Conservation (phyloP, 129 eudicot genomes). For the Escallonia rubra region DNA sequence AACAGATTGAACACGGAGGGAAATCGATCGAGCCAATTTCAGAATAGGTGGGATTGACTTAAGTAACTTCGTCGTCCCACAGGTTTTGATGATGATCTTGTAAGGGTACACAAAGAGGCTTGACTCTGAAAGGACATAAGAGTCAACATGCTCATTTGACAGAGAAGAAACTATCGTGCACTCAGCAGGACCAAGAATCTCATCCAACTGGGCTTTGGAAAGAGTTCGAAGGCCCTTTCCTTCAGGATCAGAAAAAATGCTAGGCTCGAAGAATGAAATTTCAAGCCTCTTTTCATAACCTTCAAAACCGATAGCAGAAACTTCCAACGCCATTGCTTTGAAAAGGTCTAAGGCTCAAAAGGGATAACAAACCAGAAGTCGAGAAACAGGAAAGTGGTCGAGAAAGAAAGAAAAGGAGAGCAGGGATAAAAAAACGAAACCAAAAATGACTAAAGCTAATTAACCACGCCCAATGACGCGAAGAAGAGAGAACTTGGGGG, state of each 20-base stretch:
- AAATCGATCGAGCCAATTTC: slow-evolving; percentile 50
- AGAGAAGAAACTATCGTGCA: slow-evolving; percentile 87
- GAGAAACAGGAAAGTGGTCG: slow-evolving; percentile 18
- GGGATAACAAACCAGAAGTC: slow-evolving; percentile 10
- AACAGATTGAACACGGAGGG: slow-evolving; percentile 72
- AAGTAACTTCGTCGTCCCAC: slow-evolving; percentile 95
- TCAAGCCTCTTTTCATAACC: slow-evolving; percentile 98
- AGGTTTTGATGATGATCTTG: slow-evolving; percentile 89
- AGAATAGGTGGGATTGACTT: slow-evolving; percentile 70
- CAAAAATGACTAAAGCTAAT: slow-evolving; percentile 33
- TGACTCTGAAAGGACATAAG: slow-evolving; percentile 88
- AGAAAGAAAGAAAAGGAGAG: slow-evolving; percentile 64
- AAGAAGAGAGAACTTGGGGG: slow-evolving; percentile 1
- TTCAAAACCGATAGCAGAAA: slow-evolving; percentile 94
- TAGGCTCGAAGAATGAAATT: slow-evolving; percentile 73
- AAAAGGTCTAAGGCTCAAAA: neutral
- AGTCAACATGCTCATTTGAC: slow-evolving; percentile 67
- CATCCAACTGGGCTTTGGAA: slow-evolving; percentile 72
- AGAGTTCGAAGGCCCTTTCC: slow-evolving; percentile 78
- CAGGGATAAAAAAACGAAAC: slow-evolving; percentile 26
- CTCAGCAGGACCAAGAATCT: slow-evolving; percentile 79
- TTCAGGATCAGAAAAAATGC: slow-evolving; percentile 78
- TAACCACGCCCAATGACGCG: slow-evolving; percentile 58
- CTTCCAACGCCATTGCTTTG: slow-evolving; percentile 36
- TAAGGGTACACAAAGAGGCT: slow-evolving; percentile 79